phyloP scores from a whole-genome alignment of 225 moss, liverwort and hornwort species.

The Physcomitrium patens region DNA sequence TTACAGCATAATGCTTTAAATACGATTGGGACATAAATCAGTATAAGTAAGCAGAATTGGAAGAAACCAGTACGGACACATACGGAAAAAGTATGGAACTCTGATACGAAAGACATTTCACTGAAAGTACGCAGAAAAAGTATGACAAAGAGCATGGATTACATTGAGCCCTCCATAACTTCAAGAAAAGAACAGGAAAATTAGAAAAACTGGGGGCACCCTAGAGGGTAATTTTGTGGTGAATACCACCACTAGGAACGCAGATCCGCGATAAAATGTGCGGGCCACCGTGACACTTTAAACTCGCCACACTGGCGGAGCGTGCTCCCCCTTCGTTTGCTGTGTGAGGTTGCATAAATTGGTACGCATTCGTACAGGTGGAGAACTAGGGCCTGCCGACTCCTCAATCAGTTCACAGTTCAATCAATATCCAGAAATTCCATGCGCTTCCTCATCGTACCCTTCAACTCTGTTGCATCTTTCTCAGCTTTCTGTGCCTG shows the following conservation, averaged over 20 bases:
- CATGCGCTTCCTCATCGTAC: constrained; percentile 98
- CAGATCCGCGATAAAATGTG: constrained; percentile 94
- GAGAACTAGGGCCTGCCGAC: constrained; percentile 33
- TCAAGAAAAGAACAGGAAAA: constrained; percentile 38
- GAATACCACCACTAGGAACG: constrained; percentile 69
- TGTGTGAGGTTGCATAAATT: constrained; percentile 42
- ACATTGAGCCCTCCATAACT: constrained; percentile 38
- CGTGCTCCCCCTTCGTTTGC: constrained; percentile 42
- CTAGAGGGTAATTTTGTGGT: constrained; percentile 61
- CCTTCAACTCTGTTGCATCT: constrained; percentile 94
- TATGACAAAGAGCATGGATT: constrained; percentile 35
- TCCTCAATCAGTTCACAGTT: constrained; percentile 34
- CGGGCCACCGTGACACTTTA: constrained; percentile 86
- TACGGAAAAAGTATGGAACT: neutral
- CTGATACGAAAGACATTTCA: constrained; percentile 31
- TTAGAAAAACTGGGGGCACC: constrained; percentile 46
- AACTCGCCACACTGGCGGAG: constrained; percentile 80
- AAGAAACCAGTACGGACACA: constrained; percentile 14
- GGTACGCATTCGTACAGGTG: constrained; percentile 27
- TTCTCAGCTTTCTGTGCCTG: constrained; percentile 95
- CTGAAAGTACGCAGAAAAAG: constrained; percentile 37
- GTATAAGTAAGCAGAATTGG: constrained; percentile 25
- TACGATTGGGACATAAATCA: neutral
- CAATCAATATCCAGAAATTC: constrained; percentile 93
- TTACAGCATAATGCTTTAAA: no score